Base-by-base conservation (phyloP, 1,139 yeast species). In the Geotrichum restrictum region DNA sequence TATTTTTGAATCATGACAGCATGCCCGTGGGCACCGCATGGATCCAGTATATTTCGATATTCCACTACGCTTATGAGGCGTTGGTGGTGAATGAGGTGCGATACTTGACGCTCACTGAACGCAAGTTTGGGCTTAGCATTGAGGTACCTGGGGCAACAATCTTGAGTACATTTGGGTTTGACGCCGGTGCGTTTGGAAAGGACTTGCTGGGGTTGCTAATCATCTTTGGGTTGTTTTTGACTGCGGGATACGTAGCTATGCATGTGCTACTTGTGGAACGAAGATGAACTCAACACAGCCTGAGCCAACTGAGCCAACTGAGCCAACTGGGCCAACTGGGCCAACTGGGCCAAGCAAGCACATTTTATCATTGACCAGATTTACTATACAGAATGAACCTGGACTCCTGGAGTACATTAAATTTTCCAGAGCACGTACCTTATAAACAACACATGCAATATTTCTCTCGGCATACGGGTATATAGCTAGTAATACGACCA, bases 101-200 rank as follows among this genome's bases (percentile, higher is more conserved):
- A 64, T 88, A 88, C 48, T 76, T 93, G 64, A 83, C 88, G 11
- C 75, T 93, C 62, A 82, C 81, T 59, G 98, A 93, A 66, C 83
- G 83, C 66, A 93, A 93, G 69, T 93, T 83, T 64, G 98, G 98
- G 0, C 76, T 93, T 42, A 86, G 93, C 49, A 93, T 93, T 60
- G 96, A 89, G 69, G 95, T 93, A n/a, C 98, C 98, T 0, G 98
- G 98, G 4, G 98, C 98, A 1, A 94, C 95, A 1, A 93, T 93
- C 56, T 76, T 93, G 60, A 86, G 95, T 61, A 89, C 98, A 0
- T 93, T 93, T 74, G 98, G 98, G 0, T 93, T 93, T 69, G 80
- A 87, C 59, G 91, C 88, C 18, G 80, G 82, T 38, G 94, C 93
- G 1, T 78, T 87, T 57, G 72, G 81, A 71, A 72, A 74, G 41